These are phyloP conservation scores for Metschnikowia lochheadii DNA, from an alignment of 805 yeast genomes.

Conservation along the genomic window DNA sequence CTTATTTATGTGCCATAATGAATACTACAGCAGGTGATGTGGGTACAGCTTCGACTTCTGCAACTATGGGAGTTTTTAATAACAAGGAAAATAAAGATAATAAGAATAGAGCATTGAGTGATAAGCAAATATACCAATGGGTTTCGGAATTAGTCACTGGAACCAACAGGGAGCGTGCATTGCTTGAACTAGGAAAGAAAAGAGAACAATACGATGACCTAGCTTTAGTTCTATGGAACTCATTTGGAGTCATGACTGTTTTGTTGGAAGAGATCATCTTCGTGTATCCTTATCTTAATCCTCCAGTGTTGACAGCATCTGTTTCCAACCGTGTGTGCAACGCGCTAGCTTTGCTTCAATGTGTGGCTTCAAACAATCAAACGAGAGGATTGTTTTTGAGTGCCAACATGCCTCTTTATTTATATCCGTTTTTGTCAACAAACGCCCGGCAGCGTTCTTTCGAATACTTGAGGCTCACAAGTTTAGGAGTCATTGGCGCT, in stretches of 20 bases:
- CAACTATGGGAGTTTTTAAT: neutral
- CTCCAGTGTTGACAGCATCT: constrained; percentile 80
- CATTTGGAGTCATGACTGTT: constrained; percentile 94
- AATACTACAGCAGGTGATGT: constrained; percentile 5
- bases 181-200: constrained; percentile 87
- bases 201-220: constrained; percentile 93
- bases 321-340: constrained; percentile 92
- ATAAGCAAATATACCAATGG: constrained; percentile 86
- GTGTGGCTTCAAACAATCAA: constrained; percentile 93
- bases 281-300: constrained; percentile 85
- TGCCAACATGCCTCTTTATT: constrained; percentile 88
- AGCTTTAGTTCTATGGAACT: constrained; percentile 90
- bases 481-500: constrained; percentile 96
- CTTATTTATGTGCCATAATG: constrained; percentile 1
- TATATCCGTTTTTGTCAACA: constrained; percentile 91
- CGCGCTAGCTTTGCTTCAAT: constrained; percentile 89
- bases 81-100: neutral
- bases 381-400: constrained; percentile 79
- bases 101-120: constrained; percentile 37
- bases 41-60: neutral
- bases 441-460: constrained; percentile 88
- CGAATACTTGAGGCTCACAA: constrained; percentile 88
- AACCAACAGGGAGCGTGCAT: constrained; percentile 87
- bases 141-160: constrained; percentile 86
- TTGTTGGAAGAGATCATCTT: constrained; percentile 83